Evolutionary conservation across 1,284 basidiomycete genomes (phyloP).

Genomic region (Leccinum subspadiceum): DNA sequence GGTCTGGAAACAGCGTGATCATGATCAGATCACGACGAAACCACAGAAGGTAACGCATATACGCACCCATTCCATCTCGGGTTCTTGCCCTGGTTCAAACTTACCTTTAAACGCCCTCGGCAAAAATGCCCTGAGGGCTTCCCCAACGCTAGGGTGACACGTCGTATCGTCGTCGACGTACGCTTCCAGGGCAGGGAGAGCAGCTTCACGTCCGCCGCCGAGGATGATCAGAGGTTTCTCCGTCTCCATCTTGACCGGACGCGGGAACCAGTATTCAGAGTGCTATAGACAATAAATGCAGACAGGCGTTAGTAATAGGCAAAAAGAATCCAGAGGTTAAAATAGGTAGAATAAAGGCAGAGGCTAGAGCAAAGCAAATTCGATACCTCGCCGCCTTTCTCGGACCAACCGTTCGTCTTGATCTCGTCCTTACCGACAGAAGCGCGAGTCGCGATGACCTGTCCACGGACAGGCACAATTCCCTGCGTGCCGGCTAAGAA

Average conservation of each 20-base stretch:
- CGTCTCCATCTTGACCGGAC: conserved; percentile 42
- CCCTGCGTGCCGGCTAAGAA: conserved; percentile 47
- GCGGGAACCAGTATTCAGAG: conserved; percentile 80
- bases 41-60: background rate
- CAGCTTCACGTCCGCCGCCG: conserved; percentile 64
- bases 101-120: conserved; percentile 56
- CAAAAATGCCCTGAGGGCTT: conserved; percentile 54
- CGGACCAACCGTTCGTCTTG: conserved; percentile 43
- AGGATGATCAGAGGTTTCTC: conserved; percentile 64
- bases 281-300: background rate
- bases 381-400: conserved; percentile 36
- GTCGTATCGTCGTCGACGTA: conserved; percentile 62
- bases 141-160: conserved; percentile 48
- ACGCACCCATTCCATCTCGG: conserved; percentile 75
- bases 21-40: background rate
- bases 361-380: background rate
- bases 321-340: no score
- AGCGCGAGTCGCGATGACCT: conserved; percentile 65
- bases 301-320: background rate
- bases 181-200: conserved; percentile 45
- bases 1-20: conserved; percentile 43
- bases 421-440: conserved; percentile 37
- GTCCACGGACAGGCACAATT: conserved; percentile 74
- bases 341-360: background rate
- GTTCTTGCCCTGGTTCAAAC: conserved; percentile 44